Conservation (phyloP, 805 yeast species). For the Kodamaea kakaduensis region DNA sequence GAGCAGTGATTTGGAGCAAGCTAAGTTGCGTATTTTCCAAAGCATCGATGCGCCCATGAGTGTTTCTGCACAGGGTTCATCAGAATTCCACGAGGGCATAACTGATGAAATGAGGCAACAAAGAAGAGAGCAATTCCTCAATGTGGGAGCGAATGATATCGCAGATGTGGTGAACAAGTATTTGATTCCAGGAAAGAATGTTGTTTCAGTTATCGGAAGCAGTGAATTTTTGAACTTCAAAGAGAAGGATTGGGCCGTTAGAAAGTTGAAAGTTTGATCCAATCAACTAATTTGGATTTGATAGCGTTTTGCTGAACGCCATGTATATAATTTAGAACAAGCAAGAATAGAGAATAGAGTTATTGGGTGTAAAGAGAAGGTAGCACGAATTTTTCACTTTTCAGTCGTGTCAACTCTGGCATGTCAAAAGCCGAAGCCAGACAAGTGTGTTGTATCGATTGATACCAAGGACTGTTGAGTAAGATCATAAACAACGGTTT, state of each 20-base stretch:
- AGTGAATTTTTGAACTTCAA: conserved; percentile 21
- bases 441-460: too few relatives aligned
- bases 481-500: too few relatives aligned
- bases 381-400: too few relatives aligned
- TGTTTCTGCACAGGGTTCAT: conserved; percentile 71
- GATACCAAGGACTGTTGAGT: too few relatives aligned
- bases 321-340: too few relatives aligned
- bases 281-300: not conserved
- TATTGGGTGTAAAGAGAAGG: too few relatives aligned
- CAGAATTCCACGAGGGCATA: conserved; percentile 62
- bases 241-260: conserved; percentile 17
- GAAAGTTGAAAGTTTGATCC: conserved; percentile 12
- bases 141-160: conserved; percentile 60
- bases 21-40: conserved; percentile 88
- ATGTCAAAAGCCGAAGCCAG: too few relatives aligned
- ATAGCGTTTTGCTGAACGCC: not conserved
- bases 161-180: conserved; percentile 65
- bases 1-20: conserved; percentile 72
- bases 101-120: conserved; percentile 75
- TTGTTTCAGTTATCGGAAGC: conserved; percentile 47
- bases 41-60: conserved; percentile 85
- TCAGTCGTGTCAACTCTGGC: too few relatives aligned
- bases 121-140: conserved; percentile 71
- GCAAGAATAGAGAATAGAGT: too few relatives aligned
- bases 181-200: conserved; percentile 31